A percentile compares a stretch with the other conserved stretches of the same genome.
phyloP scores from a whole-genome alignment of 1,284 basidiomycete genomes.

The Pseudozyma sp. region DNA sequence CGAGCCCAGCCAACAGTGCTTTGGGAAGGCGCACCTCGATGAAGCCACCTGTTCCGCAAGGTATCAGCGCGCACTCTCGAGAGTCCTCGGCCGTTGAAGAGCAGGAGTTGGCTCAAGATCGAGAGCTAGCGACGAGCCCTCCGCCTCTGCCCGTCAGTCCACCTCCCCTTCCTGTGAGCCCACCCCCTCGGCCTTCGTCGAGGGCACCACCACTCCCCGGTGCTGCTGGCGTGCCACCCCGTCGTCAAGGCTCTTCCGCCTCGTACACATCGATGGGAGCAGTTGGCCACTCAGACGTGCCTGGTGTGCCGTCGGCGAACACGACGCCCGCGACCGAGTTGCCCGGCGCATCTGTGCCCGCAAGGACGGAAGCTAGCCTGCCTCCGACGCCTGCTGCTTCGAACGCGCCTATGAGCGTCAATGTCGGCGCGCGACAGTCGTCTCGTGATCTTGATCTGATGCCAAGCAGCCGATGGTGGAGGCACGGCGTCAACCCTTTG shows the following conservation, averaged over 20 bases:
- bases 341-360: neutral
- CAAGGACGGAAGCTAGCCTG: conserved; percentile 19
- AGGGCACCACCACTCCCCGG: conserved; percentile 87
- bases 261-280: conserved; percentile 22
- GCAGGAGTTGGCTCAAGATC: conserved; percentile 32
- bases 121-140: conserved; percentile 71
- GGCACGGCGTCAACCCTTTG: conserved; percentile 52
- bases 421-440: conserved; percentile 37
- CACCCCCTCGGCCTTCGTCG: conserved; percentile 78
- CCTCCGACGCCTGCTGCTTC: conserved; percentile 12
- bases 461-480: conserved; percentile 59
- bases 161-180: conserved; percentile 46
- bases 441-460: conserved; percentile 59
- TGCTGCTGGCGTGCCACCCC: conserved; percentile 79
- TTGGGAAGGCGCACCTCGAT: conserved; percentile 33
- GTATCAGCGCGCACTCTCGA: conserved; percentile 34
- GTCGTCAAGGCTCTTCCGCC: conserved; percentile 38
- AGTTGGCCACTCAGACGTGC: conserved; percentile 6
- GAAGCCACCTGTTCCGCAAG: conserved; percentile 42
- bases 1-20: conserved; percentile 31
- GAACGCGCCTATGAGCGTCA: conserved; percentile 8
- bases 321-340: conserved; percentile 24
- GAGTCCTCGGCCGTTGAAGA: conserved; percentile 23
- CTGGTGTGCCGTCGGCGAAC: conserved; percentile 26
- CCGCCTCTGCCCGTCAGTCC: conserved; percentile 40